phyloP scores from a whole-genome alignment of 2,329 filamentous ascomycete species.

The Fusarium domesticum region DNA sequence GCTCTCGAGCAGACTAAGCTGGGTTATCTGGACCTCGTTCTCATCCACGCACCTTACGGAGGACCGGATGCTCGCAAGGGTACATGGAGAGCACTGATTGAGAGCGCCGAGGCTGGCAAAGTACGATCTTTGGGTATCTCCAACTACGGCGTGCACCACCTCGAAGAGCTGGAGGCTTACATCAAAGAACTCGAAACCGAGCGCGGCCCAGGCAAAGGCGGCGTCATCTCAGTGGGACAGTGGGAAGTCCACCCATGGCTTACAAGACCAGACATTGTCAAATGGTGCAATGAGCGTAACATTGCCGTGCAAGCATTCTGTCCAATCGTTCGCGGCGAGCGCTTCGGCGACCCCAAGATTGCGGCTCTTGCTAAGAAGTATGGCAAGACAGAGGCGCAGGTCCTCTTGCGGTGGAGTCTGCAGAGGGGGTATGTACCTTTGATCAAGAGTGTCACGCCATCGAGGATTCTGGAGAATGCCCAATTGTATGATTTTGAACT shows the following conservation, averaged over 20 bases:
- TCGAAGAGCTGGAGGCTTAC: constrained; percentile 57
- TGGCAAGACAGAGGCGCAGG: constrained; percentile 69
- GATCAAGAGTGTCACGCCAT: constrained; percentile 69
- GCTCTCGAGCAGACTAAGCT: constrained; percentile 61
- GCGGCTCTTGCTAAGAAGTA: constrained; percentile 67
- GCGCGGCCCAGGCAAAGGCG: constrained; percentile 61
- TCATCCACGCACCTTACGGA: constrained; percentile 61
- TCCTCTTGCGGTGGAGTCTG: constrained; percentile 77
- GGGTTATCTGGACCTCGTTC: constrained; percentile 64
- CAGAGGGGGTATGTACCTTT: constrained; percentile 74
- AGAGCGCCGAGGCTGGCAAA: constrained; percentile 59
- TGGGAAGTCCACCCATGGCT: constrained; percentile 92
- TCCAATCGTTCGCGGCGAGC: constrained; percentile 63
- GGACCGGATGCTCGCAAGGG: constrained; percentile 54
- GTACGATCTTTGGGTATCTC: constrained; percentile 61
- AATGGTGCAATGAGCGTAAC: constrained; percentile 67
- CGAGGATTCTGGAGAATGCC: constrained; percentile 63
- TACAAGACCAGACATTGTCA: constrained; percentile 70
- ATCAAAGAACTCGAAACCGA: constrained; percentile 60
- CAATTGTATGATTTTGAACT: constrained; percentile 55
- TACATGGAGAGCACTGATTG: constrained; percentile 62
- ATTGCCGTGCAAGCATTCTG: constrained; percentile 63
- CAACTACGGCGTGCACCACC: constrained; percentile 63
- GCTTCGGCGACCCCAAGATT: constrained; percentile 66
- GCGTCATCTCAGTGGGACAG: constrained; percentile 78